Base-by-base conservation (phyloP, 2,329 filamentous ascomycete species). In the Trichoderma sp. region DNA sequence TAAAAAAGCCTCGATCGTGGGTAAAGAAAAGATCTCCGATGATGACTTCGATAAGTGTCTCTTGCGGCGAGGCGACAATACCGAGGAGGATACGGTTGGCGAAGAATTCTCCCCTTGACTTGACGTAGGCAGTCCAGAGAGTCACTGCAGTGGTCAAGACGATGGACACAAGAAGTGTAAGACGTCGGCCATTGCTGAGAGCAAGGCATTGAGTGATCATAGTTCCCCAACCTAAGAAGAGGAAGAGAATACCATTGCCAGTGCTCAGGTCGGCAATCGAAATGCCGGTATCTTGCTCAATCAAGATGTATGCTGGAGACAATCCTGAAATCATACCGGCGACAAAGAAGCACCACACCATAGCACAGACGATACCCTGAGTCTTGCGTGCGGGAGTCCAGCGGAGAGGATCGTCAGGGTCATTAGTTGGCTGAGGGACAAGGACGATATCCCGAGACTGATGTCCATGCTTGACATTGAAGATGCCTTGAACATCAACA, bases 121-220 rank as follows among this genome's bases (percentile, higher is more conserved):
- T 21, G 21, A 78, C 78, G 14, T 80, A 77, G 3, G 82, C 78
- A 1, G 81, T 81, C 82, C 82, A 83, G 2, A 89, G 79, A 60
- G 75, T 78, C 16, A 74, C 80, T 79, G 84, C 77, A 41, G 81
- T 77, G 14, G 78, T 82, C 63, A 79, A 81, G 18, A 85, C 71
- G 63, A 81, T 80, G 1, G 84, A 86, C 41, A 87, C 16, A 16
- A 68, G 65, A 73, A 88, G 89, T 1, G 86, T 84, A 1, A 84
- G 83, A 6, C 88, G 83, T 74, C 88, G 86, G n/a, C 88, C 88
- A 76, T 87, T 89, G 65, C 86, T 85, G 21, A 89, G 79, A 0
- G 88, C 88, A 35, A 90, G 79, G 3, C 88, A 87, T 77, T 89
- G 88, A 85, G 86, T 89, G 59, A 90, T 81, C 3, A 89, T 79